Evolutionary conservation across 805 yeast genomes (phyloP).

Genomic region (Dipodascopsis tothii): DNA sequence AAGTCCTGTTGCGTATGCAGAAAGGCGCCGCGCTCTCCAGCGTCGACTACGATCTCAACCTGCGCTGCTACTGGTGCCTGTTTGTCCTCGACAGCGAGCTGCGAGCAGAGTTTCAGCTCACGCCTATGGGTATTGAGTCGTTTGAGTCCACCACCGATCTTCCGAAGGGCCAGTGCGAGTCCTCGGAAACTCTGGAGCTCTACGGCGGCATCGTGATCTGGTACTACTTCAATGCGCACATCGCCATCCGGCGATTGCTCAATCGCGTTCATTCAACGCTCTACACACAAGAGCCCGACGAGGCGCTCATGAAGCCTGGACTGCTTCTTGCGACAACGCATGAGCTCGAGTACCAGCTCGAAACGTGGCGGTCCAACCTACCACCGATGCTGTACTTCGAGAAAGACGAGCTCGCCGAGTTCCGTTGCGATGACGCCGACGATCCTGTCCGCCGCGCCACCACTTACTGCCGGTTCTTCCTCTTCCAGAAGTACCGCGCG

Average conservation of each 20-base stretch:
- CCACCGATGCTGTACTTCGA: background rate
- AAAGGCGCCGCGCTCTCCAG: background rate
- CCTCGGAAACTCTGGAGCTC: background rate
- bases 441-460: background rate
- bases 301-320: conserved; percentile 7
- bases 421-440: background rate
- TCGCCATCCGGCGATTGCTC: conserved; percentile 3
- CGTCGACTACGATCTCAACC: background rate
- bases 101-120: conserved; percentile 4
- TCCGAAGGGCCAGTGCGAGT: conserved; percentile 2
- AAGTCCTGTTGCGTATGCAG: background rate
- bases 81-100: conserved; percentile 5
- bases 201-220: conserved; percentile 5
- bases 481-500: background rate
- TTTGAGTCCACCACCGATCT: conserved; percentile 3
- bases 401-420: background rate
- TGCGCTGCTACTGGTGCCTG: conserved; percentile 2
- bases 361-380: conserved; percentile 5
- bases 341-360: conserved; percentile 5
- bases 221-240: conserved; percentile 1
- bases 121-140: conserved; percentile 3
- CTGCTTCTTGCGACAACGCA: conserved; percentile 3
- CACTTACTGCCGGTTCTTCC: background rate
- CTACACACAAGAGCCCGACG: conserved; percentile 2
- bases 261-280: conserved; percentile 4